phyloP scores from a whole-genome alignment of 768 basidiomycete genomes.

The Candolleomyces aberdarensis region DNA sequence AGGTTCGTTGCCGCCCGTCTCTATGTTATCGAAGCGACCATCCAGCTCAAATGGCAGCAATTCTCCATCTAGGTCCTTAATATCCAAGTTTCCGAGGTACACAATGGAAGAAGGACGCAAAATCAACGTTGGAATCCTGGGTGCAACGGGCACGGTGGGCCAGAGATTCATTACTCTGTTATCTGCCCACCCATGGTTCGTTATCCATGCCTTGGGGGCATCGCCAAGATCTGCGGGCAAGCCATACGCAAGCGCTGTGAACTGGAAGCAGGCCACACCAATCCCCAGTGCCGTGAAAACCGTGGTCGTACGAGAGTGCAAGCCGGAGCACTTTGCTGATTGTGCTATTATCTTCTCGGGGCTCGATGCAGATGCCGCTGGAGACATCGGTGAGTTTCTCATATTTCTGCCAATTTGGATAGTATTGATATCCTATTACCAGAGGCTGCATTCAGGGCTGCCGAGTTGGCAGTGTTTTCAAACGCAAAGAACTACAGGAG shows the following conservation, averaged over 20 bases:
- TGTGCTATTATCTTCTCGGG: conserved; percentile 93
- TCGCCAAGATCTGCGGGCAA: conserved; percentile 87
- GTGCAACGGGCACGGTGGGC: conserved; percentile 93
- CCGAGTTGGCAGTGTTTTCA: conserved; percentile 91
- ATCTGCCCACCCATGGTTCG: conserved; percentile 86
- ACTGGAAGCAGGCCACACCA: conserved; percentile 84
- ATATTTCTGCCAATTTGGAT: background rate
- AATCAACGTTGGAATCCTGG: conserved; percentile 69
- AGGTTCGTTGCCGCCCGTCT: conserved; percentile 1
- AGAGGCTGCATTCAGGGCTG: conserved; percentile 85
- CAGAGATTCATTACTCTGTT: conserved; percentile 93
- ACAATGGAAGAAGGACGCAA: conserved; percentile 25
- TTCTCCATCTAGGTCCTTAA: conserved; percentile 20
- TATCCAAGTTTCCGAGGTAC: conserved; percentile 27
- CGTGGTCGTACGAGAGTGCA: conserved; percentile 74
- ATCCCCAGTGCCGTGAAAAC: conserved; percentile 65
- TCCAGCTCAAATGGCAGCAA: conserved; percentile 19
- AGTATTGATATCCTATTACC: conserved; percentile 29
- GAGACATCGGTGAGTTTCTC: conserved; percentile 75
- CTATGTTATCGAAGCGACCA: conserved; percentile 8
- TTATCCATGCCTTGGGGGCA: conserved; percentile 83
- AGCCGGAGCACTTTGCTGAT: conserved; percentile 69
- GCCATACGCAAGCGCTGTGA: conserved; percentile 64
- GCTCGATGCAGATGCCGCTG: conserved; percentile 92
- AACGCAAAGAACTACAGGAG: conserved; percentile 96